Evolutionary conservation across 192 early-diverging fungal species (phyloP).

Genomic region (Podila epicladia): DNA sequence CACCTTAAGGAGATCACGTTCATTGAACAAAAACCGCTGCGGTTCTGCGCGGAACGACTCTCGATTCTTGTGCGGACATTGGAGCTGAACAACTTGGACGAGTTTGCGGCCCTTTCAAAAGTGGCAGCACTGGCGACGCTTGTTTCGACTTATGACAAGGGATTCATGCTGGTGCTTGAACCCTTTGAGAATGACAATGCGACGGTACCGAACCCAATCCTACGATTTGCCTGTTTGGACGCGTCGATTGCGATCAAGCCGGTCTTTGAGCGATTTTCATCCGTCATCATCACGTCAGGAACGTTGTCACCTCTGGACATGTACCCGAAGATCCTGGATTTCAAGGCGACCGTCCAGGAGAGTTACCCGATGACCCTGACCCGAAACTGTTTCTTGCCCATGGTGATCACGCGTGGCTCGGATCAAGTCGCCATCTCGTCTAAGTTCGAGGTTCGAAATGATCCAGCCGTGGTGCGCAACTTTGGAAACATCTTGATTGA

Average conservation of each 20-base stretch:
- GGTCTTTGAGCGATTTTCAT: conserved; percentile 94
- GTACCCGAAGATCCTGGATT: conserved; percentile 95
- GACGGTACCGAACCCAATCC: conserved; percentile 93
- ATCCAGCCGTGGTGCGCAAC: conserved; percentile 98
- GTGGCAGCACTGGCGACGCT: conserved; percentile 96
- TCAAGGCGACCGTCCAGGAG: conserved; percentile 86
- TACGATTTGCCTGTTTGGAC: conserved; percentile 93
- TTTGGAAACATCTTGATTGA: conserved; percentile 98
- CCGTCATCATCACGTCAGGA: conserved; percentile 98
- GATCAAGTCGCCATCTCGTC: conserved; percentile 98
- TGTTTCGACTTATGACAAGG: conserved; percentile 95
- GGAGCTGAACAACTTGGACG: conserved; percentile 92
- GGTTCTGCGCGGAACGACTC: conserved; percentile 94
- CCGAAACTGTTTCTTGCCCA: conserved; percentile 93
- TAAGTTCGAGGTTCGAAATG: conserved; percentile 98
- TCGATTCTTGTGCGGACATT: conserved; percentile 91
- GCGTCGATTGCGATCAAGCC: conserved; percentile 96
- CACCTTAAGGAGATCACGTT: conserved; percentile 95
- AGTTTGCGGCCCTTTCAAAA: conserved; percentile 82
- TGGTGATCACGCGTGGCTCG: conserved; percentile 96
- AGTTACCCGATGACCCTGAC: conserved; percentile 98
- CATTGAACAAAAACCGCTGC: conserved; percentile 94
- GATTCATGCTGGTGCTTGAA: conserved; percentile 95
- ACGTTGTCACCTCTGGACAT: conserved; percentile 99
- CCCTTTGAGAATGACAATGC: conserved; percentile 95